Percentiles rank a stretch among this genome's conserved stretches.
Conservation (phyloP, 2,329 filamentous ascomycete genomes). For the Pseudocercospora eumusae region DNA sequence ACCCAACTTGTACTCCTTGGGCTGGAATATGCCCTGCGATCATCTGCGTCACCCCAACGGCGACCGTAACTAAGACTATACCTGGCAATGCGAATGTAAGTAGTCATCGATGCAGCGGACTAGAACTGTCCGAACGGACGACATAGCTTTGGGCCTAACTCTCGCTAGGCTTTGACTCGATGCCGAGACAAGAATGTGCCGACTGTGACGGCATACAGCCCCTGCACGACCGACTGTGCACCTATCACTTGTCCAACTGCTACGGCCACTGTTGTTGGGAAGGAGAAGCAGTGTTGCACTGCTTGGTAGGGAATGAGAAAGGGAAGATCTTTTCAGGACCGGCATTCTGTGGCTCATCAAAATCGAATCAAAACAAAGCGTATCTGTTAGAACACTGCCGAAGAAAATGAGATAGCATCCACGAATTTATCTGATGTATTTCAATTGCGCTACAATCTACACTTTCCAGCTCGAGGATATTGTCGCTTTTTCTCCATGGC, state of each 20-base stretch:
- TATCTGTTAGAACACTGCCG: too few species aligned
- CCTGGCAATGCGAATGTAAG: slow-evolving; percentile 1
- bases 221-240: slow-evolving; percentile 19
- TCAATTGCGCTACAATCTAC: too few species aligned
- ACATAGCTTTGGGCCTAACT: background rate
- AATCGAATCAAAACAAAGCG: too few species aligned
- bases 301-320: slow-evolving; percentile 6
- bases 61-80: slow-evolving; percentile 13
- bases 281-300: slow-evolving; percentile 15
- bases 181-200: slow-evolving; percentile 15
- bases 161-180: background rate
- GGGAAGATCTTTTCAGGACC: background rate
- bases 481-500: too few species aligned
- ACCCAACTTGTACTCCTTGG: slow-evolving; percentile 19
- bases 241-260: slow-evolving; percentile 22
- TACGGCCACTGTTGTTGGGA: slow-evolving; percentile 15
- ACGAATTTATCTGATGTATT: too few species aligned
- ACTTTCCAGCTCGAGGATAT: too few species aligned
- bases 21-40: slow-evolving; percentile 16
- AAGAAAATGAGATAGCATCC: too few species aligned
- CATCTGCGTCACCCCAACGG: slow-evolving; percentile 15
- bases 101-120: background rate
- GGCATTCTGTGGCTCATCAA: background rate
- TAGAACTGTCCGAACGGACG: background rate
- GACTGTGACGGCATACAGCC: slow-evolving; percentile 8